Conservation (phyloP, 495 filamentous ascomycete genomes). For the Tuber calosporum region DNA sequence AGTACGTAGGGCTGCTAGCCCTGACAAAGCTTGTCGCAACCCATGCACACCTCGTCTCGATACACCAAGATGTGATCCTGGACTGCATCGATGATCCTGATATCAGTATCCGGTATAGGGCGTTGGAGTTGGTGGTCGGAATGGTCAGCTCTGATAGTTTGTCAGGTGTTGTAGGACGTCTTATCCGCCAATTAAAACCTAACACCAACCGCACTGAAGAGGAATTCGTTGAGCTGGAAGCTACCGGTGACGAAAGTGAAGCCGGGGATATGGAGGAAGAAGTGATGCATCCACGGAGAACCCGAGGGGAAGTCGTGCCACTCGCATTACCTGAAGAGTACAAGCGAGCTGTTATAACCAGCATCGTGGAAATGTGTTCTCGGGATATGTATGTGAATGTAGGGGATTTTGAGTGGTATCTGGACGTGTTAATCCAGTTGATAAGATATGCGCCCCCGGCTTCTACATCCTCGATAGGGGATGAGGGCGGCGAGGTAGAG, state of each 20-base stretch:
- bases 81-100: slow-evolving; percentile 92
- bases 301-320: slow-evolving; percentile 16
- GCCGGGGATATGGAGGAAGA: slow-evolving; percentile 40
- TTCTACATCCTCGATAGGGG: slow-evolving; percentile 22
- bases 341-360: slow-evolving; percentile 63
- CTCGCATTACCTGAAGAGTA: slow-evolving; percentile 69
- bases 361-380: slow-evolving; percentile 86
- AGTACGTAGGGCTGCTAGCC: slow-evolving; percentile 92
- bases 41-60: slow-evolving; percentile 75
- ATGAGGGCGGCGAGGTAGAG: slow-evolving; percentile 25
- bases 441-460: slow-evolving; percentile 58
- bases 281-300: slow-evolving; percentile 32
- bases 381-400: slow-evolving; percentile 77
- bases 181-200: slow-evolving; percentile 73
- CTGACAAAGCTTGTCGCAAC: slow-evolving; percentile 88
- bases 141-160: slow-evolving; percentile 86
- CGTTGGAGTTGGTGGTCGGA: slow-evolving; percentile 78
- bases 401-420: slow-evolving; percentile 93
- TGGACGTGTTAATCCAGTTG: slow-evolving; percentile 73
- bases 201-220: slow-evolving; percentile 49
- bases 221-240: slow-evolving; percentile 49
- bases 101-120: slow-evolving; percentile 90
- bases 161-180: slow-evolving; percentile 69
- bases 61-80: slow-evolving; percentile 91
- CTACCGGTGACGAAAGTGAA: slow-evolving; percentile 24